phyloP scores from a whole-genome alignment of 2,329 filamentous ascomycete species.

The Pleurostoma richardsiae region DNA sequence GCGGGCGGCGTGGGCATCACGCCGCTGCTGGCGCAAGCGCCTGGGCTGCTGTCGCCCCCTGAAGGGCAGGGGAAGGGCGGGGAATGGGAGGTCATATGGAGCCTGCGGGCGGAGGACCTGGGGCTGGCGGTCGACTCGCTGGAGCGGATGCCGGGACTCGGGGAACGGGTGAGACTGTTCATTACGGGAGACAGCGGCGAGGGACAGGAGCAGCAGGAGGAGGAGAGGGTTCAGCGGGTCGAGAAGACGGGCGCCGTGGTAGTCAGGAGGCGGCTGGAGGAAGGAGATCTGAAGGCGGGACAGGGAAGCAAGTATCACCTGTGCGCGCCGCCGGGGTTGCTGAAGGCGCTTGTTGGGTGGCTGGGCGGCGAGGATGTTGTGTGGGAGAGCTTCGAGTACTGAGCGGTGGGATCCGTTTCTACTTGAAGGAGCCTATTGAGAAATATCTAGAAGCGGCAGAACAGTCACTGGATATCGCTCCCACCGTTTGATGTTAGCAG shows the following conservation, averaged over 20 bases:
- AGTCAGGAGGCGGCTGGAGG: slow-evolving; percentile 29
- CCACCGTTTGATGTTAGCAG: no score
- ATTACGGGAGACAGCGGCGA: slow-evolving; percentile 46
- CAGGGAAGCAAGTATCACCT: slow-evolving; percentile 44
- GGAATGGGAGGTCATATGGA: slow-evolving; percentile 62
- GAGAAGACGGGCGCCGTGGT: slow-evolving; percentile 27
- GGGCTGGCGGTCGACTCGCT: slow-evolving; percentile 58
- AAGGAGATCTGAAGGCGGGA: slow-evolving; percentile 36
- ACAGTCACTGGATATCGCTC: no score
- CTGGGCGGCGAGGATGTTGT: slow-evolving; percentile 47
- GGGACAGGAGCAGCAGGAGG: slow-evolving; percentile 13
- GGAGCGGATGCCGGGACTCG: slow-evolving; percentile 43
- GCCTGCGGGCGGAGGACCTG: slow-evolving; percentile 55
- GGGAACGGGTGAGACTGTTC: slow-evolving; percentile 52
- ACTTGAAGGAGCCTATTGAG: no score
- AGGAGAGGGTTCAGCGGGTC: slow-evolving; percentile 25
- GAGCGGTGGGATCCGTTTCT: slow-evolving; percentile 6
- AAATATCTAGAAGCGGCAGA: no score
- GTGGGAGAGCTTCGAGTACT: slow-evolving; percentile 60
- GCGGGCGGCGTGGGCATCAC: slow-evolving; percentile 82
- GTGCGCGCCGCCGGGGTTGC: slow-evolving; percentile 39
- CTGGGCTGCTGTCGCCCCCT: slow-evolving; percentile 30
- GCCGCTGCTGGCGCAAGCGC: slow-evolving; percentile 67
- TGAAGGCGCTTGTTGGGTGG: slow-evolving; percentile 41
- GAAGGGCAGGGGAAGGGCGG: slow-evolving; percentile 14